Base-by-base conservation (phyloP, 345 rosid genomes). In the Salix koriyanagi region DNA sequence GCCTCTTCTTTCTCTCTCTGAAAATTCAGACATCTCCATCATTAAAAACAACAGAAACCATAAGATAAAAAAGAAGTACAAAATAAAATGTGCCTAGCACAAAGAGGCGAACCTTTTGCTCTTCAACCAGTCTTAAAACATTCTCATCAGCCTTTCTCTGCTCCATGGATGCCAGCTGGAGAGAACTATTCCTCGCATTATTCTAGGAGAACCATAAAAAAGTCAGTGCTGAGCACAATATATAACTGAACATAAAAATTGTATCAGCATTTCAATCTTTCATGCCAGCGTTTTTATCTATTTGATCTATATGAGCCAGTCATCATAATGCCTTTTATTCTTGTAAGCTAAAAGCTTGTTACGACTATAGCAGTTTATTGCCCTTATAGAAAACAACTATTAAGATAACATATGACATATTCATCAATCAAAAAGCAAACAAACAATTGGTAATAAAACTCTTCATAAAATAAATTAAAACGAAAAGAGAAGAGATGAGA, bases 1-100 rank as follows among this genome's bases (percentile, higher is more conserved):
- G 90, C 87, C 79, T 85, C 90, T 73, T 92, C 89, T 82, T 94
- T 92, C 82, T 91, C 89, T 85, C 95, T 90, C 98, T 92, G 87
- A 65, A 87, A 61, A 77, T 72, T 74, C 26, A 12, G 21, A 81
- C 76, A 52, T 1, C 13, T 41, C 32, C 39, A 69, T 75, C 2
- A 75, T 32, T 50, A 74, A 37, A 46, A 73, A 41, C 50, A 52
- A 68, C 67, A 62, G 8, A 75, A 54, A 64, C 16, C 46, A 8
- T 54, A 36, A 6, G 65, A 70, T 19, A 19, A 6, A 50, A 36
- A 36, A 56, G 14, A 15, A 44, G 42, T 23, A 18, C 64, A 25
- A 46, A 67, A 54, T 26, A 23, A 48, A 21, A 25, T 15, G n/a
- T 11, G 26, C 34, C 15, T 37, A 48, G 34, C 11, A 60, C 25